Base-by-base conservation (phyloP, 2,329 filamentous ascomycete species). In the Fusarium piperis region DNA sequence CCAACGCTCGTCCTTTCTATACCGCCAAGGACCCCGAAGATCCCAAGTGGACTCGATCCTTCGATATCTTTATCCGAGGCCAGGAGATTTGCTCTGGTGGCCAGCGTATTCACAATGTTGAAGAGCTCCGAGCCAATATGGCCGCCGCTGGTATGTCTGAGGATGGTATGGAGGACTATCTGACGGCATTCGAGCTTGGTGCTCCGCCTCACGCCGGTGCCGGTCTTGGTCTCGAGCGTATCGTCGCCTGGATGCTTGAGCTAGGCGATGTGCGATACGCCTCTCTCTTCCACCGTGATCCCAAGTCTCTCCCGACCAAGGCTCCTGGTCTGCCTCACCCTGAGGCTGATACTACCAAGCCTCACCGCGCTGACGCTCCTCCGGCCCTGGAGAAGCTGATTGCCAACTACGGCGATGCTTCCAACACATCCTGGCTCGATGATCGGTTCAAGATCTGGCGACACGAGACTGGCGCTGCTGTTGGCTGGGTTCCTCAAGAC, bases 31-130 rank as follows among this genome's bases (percentile, higher is more conserved):
- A 97, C 70, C 88, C 91, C 2, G 85, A 91, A 16, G 89, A 97
- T 76, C 85, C 89, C 13, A 86, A 88, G 35, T 90, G 91, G 79
- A 98, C 95, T 57, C 97, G 97, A 79, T 97, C 95, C 0, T 98
- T 97, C 76, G 95, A 98, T 79, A 97, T 98, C 64, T 98, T 98
- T 83, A 88, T 97, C 46, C 92, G 95, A 32, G 95, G 95, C 1
- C 95, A 98, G 78, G 95, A 98, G 80, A 96, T 98, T 64, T 91
- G 95, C 51, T 95, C 94, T 1, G 95, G 95, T 74, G 95, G 95
- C 9, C 95, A 98, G 81, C 94, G 95, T 88, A 97, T 98, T 70
- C 93, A 98, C 79, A 91, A 96, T 68, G 88, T 93, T 0, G 83
- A 86, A 6, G 88, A 93, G 78, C 85, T 98, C n/a, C 88, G 91